Conservation (phyloP, 192 early-diverging fungal genomes). For the Pilaira anomala region DNA sequence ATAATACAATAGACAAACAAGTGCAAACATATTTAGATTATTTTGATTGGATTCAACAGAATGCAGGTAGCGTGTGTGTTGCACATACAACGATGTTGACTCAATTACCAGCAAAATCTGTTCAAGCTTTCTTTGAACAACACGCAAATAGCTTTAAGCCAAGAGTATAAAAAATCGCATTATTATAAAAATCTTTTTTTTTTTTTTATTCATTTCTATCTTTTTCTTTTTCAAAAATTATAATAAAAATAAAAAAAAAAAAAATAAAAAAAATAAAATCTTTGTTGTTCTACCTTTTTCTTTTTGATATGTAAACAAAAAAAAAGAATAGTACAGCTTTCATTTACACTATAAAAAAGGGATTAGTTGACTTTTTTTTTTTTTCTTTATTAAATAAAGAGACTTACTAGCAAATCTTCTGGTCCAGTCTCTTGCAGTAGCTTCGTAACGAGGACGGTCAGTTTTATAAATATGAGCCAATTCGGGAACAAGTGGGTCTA, state of each 20-base stretch:
- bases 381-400: not conserved
- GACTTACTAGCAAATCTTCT: constrained; percentile 73
- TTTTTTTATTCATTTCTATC: not conserved
- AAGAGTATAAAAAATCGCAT: constrained; percentile 23
- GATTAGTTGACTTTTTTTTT: not conserved
- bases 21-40: constrained; percentile 33
- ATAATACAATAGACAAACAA: constrained; percentile 16
- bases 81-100: constrained; percentile 27
- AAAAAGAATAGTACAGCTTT: not conserved
- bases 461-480: constrained; percentile 98
- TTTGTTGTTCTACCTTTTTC: not conserved
- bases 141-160: constrained; percentile 37
- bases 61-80: constrained; percentile 25
- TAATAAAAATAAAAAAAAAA: not conserved
- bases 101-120: constrained; percentile 12
- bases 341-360: not conserved
- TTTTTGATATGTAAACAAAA: too few relatives aligned
- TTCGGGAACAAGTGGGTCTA: constrained; percentile 96
- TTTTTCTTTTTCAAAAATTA: not conserved
- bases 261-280: not conserved
- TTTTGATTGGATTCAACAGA: constrained; percentile 29
- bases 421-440: constrained; percentile 91
- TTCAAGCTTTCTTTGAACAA: constrained; percentile 27
- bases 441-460: constrained; percentile 81
- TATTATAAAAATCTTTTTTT: too few relatives aligned